These are phyloP conservation scores for Podospora appendiculata DNA, from an alignment of 495 filamentous ascomycete species.

Conservation along the genomic window DNA sequence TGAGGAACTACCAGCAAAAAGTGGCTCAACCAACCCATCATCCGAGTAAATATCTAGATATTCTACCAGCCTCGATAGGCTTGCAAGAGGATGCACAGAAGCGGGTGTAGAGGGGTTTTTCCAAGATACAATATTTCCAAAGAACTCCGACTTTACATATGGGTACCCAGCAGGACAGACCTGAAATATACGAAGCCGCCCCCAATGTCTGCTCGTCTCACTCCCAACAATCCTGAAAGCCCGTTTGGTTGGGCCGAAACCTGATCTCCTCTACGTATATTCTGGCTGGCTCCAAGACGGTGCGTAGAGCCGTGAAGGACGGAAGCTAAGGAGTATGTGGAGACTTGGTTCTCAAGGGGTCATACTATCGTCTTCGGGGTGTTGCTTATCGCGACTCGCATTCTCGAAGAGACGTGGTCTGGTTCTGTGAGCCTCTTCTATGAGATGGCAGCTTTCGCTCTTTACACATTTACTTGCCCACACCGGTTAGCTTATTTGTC, in stretches of 20 bases:
- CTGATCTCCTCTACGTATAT: slow-evolving; percentile 4
- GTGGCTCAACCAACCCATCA: slow-evolving; percentile 8
- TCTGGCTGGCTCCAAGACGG: slow-evolving; percentile 1
- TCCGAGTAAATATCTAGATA: slow-evolving; percentile 9
- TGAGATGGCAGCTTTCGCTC: too few relatives aligned
- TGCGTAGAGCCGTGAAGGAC: too few relatives aligned
- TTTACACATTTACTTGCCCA: too few relatives aligned
- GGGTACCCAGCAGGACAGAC: slow-evolving; percentile 2
- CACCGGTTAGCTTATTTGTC: too few relatives aligned
- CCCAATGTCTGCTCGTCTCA: slow-evolving; percentile 3
- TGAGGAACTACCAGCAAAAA: slow-evolving; percentile 9
- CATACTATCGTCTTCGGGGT: too few relatives aligned
- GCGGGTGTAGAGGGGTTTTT: slow-evolving; percentile 4
- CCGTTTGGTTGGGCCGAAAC: slow-evolving; percentile 6
- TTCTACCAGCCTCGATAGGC: not conserved
- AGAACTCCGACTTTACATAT: slow-evolving; percentile 1
- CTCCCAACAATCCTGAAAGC: slow-evolving; percentile 5
- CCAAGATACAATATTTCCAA: slow-evolving; percentile 2
- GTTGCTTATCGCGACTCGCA: too few relatives aligned
- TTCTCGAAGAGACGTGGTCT: too few relatives aligned
- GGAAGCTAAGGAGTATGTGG: too few relatives aligned
- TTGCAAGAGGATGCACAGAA: not conserved
- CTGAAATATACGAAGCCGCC: slow-evolving; percentile 2
- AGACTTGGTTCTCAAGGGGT: too few relatives aligned
- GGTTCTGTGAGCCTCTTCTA: too few relatives aligned